Percentiles rank a stretch among this genome's conserved stretches.
phyloP scores from a whole-genome alignment of 495 filamentous ascomycete species.

The Staphylotrichum longicolle region DNA sequence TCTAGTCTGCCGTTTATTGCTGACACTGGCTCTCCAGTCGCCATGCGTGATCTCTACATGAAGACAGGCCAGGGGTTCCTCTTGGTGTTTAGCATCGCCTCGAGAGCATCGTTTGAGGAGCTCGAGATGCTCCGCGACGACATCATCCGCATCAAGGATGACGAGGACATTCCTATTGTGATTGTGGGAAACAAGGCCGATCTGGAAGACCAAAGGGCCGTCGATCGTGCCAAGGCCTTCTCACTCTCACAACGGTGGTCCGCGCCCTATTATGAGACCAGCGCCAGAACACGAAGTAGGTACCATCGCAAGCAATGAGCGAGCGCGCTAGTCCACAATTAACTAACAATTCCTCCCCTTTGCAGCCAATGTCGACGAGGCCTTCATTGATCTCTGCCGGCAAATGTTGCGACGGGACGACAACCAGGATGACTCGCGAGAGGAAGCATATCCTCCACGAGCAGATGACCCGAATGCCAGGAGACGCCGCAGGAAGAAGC shows the following conservation, averaged over 20 bases:
- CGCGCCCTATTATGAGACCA: constrained; percentile 93
- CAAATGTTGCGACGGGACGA: constrained; percentile 82
- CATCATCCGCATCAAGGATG: constrained; percentile 96
- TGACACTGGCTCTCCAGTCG: constrained; percentile 34
- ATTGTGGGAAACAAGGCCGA: constrained; percentile 98
- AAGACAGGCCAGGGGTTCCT: constrained; percentile 96
- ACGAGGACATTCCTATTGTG: constrained; percentile 85
- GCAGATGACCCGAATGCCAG: constrained; percentile 25
- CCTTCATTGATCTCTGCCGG: constrained; percentile 87
- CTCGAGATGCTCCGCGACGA: constrained; percentile 87
- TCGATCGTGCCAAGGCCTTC: constrained; percentile 80
- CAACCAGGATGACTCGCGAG: constrained; percentile 41
- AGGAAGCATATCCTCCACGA: constrained; percentile 41
- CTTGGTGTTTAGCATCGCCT: constrained; percentile 95
- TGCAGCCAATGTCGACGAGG: constrained; percentile 85
- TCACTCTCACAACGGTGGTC: constrained; percentile 85
- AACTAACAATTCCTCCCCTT: background rate
- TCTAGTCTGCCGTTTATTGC: background rate
- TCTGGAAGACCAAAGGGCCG: constrained; percentile 84
- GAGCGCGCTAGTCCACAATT: too few relatives aligned
- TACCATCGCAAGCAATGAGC: constrained; percentile 8
- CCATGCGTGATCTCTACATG: constrained; percentile 89
- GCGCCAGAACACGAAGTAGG: constrained; percentile 67
- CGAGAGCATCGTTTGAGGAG: constrained; percentile 78
- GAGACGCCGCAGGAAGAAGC: constrained; percentile 23